Percentiles rank a stretch among this genome's conserved stretches.
These are phyloP conservation scores for Ogataea salicorniae DNA, from an alignment of 805 yeast species.

Conservation along the genomic window DNA sequence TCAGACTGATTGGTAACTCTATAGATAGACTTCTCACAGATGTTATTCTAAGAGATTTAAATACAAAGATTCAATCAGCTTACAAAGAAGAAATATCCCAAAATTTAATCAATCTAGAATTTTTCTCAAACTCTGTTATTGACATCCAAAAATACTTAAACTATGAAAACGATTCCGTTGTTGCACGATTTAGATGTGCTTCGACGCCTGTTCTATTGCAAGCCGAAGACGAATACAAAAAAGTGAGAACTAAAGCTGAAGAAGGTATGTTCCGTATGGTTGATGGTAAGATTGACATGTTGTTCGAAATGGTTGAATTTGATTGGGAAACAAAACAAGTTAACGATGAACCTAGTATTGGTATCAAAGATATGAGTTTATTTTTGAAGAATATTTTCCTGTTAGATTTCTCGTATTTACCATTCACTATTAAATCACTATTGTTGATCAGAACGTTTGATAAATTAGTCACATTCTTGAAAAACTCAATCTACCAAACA, in stretches of 20 bases:
- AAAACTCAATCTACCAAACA: constrained; percentile 50
- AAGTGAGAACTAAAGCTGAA: constrained; percentile 68
- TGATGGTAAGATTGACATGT: constrained; percentile 71
- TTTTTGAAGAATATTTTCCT: constrained; percentile 81
- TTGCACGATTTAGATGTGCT: constrained; percentile 27
- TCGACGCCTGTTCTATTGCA: constrained; percentile 29
- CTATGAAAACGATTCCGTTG: constrained; percentile 31
- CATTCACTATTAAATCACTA: constrained; percentile 68
- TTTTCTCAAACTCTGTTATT: constrained; percentile 68
- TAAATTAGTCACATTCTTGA: constrained; percentile 67
- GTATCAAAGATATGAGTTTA: constrained; percentile 77
- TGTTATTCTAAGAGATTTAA: constrained; percentile 60
- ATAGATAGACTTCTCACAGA: constrained; percentile 67
- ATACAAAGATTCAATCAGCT: constrained; percentile 56
- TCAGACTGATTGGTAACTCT: constrained; percentile 54
- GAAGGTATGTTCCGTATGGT: constrained; percentile 75
- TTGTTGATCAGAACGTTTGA: constrained; percentile 86
- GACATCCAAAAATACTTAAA: constrained; percentile 51
- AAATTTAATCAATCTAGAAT: constrained; percentile 81
- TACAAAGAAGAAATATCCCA: constrained; percentile 90
- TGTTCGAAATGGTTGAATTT: constrained; percentile 79
- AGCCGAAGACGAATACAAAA: constrained; percentile 44
- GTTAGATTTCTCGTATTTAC: constrained; percentile 77
- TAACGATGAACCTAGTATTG: constrained; percentile 61
- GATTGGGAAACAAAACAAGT: constrained; percentile 63